Evolutionary conservation across 305 asterid species (phyloP), one percentile per base, ranked within the genome.

Genomic region (Solanum aculeatissimum): DNA sequence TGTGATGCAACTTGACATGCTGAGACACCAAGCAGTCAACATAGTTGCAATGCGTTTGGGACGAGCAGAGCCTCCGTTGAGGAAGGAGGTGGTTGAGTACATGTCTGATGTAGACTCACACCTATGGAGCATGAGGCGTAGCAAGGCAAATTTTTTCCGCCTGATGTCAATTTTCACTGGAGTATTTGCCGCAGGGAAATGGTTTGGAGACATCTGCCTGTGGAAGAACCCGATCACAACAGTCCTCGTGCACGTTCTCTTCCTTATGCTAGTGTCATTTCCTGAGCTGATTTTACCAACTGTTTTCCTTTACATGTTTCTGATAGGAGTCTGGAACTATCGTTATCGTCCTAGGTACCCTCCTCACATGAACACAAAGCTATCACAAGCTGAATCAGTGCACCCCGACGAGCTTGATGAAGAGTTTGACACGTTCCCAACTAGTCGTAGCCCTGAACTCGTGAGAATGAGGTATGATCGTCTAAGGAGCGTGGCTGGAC

Each of bases 121-220:
- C 83, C 89, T 93, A 69, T 94, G 95, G 95, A 93, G 98, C 90
- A 90, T 93, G 94, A 83, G 98, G n/a, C 84, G 96, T 11, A 94
- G 98, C 92, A 94, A 92, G 79, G 97, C 98, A 0, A 94, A 94
- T 72, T 93, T 93, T 88, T 92, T 91, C 88, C 91, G 98, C 0
- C 83, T 94, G 10, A 90, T 92, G 81, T 87, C 95, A 4, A 78
- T 94, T 32, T 92, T 94, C 86, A 89, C 94, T 0, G 95, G 93
- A 12, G 14, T 90, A 27, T 85, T 92, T 63, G 89, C 91, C 4
- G 91, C 88, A 68, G 90, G 90, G 85, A 91, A 85, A 84, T 94
- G 97, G 95, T 80, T 90, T 1, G 85, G 88, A 0, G 93, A 92
- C 49, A 88, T 93, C 42, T 91, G 97, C 84, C 84, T 88, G 87